Conservation (phyloP, 805 yeast genomes). For the Candida ipomoeae region DNA sequence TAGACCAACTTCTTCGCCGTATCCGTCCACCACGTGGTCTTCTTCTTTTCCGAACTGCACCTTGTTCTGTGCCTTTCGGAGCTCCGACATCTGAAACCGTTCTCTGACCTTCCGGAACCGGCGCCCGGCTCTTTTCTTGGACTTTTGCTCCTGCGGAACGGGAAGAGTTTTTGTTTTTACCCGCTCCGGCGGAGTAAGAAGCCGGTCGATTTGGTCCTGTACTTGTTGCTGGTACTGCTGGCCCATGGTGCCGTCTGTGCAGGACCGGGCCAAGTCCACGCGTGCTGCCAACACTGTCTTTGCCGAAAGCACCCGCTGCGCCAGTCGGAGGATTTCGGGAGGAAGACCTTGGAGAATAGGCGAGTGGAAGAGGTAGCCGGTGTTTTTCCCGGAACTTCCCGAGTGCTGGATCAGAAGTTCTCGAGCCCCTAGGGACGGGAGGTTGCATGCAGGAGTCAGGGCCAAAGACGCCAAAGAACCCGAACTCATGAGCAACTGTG, state of each 20-base stretch:
- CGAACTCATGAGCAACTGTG: constrained; percentile 62
- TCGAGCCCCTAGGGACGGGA: constrained; percentile 68
- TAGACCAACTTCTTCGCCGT: constrained; percentile 78
- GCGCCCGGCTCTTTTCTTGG: constrained; percentile 85
- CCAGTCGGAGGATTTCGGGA: constrained; percentile 57
- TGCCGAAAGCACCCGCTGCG: constrained; percentile 73
- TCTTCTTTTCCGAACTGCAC: constrained; percentile 80
- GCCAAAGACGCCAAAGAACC: constrained; percentile 70
- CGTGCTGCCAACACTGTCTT: constrained; percentile 81
- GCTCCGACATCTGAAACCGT: constrained; percentile 73
- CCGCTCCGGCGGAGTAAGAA: constrained; percentile 73
- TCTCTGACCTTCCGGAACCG: constrained; percentile 76
- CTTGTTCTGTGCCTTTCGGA: constrained; percentile 78
- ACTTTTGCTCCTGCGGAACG: constrained; percentile 66
- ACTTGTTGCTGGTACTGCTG: constrained; percentile 57
- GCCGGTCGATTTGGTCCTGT: constrained; percentile 57
- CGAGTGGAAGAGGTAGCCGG: constrained; percentile 64
- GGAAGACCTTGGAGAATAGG: constrained; percentile 59
- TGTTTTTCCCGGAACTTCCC: constrained; percentile 49
- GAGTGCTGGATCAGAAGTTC: constrained; percentile 31
- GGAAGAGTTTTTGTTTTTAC: constrained; percentile 61
- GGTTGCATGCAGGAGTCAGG: constrained; percentile 74
- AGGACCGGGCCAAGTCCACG: constrained; percentile 53
- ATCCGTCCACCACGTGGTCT: constrained; percentile 54
- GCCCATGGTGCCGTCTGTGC: constrained; percentile 53